Percentiles rank a stretch among this genome's conserved stretches.
Evolutionary conservation across 2,329 filamentous ascomycete genomes (phyloP).

Genomic region (Helotiales sp.): DNA sequence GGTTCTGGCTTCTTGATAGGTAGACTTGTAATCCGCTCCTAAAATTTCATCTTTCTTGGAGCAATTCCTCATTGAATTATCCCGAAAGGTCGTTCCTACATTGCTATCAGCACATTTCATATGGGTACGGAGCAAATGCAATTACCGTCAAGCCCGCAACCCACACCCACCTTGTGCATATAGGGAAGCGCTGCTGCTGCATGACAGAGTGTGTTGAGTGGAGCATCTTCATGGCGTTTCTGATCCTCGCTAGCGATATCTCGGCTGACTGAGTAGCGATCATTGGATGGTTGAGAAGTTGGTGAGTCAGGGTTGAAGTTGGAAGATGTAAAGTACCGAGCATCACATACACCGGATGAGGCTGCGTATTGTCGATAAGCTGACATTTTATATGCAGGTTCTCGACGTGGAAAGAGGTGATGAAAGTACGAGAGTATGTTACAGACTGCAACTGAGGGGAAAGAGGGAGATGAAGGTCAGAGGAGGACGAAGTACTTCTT

Average conservation of each 20-base stretch:
- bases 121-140: too few relatives aligned
- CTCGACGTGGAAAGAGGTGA: constrained; percentile 5
- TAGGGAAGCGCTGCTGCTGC: neutral
- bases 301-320: constrained; percentile 3
- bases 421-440: constrained; percentile 6
- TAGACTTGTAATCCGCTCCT: neutral
- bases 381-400: constrained; percentile 11
- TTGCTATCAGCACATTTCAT: too few relatives aligned
- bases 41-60: neutral
- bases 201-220: neutral
- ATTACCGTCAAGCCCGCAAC: neutral
- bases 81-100: too few relatives aligned
- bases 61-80: too few relatives aligned
- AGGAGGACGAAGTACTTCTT: constrained; percentile 3
- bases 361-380: constrained; percentile 7
- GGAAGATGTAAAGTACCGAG: neutral
- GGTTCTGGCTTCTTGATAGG: neutral
- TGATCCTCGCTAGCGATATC: neutral
- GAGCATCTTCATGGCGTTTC: neutral
- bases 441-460: neutral
- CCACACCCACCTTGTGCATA: constrained; percentile 5
- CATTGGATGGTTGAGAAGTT: neutral
- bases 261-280: neutral
- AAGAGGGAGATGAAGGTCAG: neutral
- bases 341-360: constrained; percentile 1